These are phyloP conservation scores for Licmophora abbreviata DNA, from an alignment of 108 stramenopile species.

Conservation along the genomic window DNA sequence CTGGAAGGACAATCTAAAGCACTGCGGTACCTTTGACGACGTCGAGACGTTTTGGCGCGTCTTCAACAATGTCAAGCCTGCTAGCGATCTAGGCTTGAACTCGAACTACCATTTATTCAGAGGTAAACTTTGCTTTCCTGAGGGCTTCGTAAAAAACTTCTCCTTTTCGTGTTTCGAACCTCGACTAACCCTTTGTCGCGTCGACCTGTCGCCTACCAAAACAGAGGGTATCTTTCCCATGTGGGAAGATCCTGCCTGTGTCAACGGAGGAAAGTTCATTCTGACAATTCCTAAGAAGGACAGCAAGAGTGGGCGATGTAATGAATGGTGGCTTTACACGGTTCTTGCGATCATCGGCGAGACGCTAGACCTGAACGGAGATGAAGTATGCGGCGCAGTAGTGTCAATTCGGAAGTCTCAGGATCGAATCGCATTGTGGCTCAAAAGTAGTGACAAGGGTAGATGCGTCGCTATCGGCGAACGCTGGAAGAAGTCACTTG, in stretches of 20 bases:
- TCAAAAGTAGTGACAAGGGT: conserved; percentile 59
- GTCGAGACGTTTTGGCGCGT: conserved; percentile 86
- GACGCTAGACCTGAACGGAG: conserved; percentile 72
- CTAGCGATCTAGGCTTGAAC: conserved; percentile 39
- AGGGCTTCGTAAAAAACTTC: too few species aligned
- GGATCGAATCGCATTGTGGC: conserved; percentile 86
- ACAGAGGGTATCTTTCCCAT: conserved; percentile 86
- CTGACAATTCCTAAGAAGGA: conserved; percentile 75
- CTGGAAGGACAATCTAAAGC: conserved; percentile 87
- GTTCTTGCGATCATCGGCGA: conserved; percentile 84
- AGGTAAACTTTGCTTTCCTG: too few species aligned
- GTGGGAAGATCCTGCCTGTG: conserved; percentile 89
- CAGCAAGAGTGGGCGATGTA: conserved; percentile 36
- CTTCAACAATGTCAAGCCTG: conserved; percentile 86
- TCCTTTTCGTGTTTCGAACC: too few species aligned
- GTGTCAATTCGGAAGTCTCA: conserved; percentile 77
- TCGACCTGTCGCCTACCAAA: too few species aligned
- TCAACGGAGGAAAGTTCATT: conserved; percentile 82
- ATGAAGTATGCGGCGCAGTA: conserved; percentile 84
- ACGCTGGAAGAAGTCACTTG: conserved; percentile 79
- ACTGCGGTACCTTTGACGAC: conserved; percentile 77
- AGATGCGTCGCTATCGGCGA: conserved; percentile 58
- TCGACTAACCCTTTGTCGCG: too few species aligned
- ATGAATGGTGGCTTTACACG: conserved; percentile 82
- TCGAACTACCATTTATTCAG: conserved; percentile 90